Base-by-base conservation (phyloP, 73 alveolate species). In the Blepharisma japonicum region DNA sequence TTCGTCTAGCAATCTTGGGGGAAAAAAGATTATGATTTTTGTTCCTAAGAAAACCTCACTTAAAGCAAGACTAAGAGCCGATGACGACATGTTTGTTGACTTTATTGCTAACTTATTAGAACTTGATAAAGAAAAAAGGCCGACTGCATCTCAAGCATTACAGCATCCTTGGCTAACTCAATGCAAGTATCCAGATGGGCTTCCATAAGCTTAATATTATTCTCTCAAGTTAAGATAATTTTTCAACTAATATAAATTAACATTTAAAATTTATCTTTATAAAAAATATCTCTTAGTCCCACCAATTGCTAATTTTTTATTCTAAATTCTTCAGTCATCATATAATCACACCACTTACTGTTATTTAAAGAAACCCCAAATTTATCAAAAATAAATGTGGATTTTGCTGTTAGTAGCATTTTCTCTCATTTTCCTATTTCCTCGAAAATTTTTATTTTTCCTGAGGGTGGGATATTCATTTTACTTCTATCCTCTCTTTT, bases 31-130 rank as follows among this genome's bases (percentile, higher is more conserved):
- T 25, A 11, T 45, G 11, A 45, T 70, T 45, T 47, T 70, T 77
- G 98, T 94, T 48, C 99, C 99, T 2, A 94, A 94, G 85, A 92
- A 90, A 87, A 87, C 97, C 55, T 89, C 93, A 38, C 84, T 94
- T 53, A 90, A 91, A 82, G 96, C 94, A 66, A 81, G 94, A 54
- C 74, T 90, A 55, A 92, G 91, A 54, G 77, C 90, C 54, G 92
- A 77, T 42, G 96, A 90, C 81, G 68, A 68, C 47, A 77, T 68
- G 71, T 81, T 90, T 85, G 27, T 38, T 53, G 51, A n/a, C 4
- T 9, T 77, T 61, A 21, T 39, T 61, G 47, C 18, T 7, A 7
- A 5, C 4, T 25, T 70, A 7, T 70, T 70, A 70, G 46, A 70
- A 70, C 32, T 70, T 25, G 80, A 70, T 5, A 70, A 47, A 45